A percentile compares a stretch with the other conserved stretches of the same genome.
These are phyloP conservation scores for Inosperma sp. DNA, from an alignment of 768 basidiomycete species.

Conservation along the genomic window DNA sequence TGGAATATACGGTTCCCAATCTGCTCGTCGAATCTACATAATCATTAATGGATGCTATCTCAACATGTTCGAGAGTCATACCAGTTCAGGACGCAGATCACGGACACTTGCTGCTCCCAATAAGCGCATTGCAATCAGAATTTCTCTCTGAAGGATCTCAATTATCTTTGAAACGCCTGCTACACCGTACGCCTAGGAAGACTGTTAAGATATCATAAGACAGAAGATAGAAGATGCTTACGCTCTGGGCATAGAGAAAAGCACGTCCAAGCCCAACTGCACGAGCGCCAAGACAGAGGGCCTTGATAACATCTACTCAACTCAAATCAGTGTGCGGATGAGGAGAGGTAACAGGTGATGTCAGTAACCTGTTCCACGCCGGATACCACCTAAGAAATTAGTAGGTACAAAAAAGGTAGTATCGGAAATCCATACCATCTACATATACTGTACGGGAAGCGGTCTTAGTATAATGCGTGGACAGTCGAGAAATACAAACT, in stretches of 20 bases:
- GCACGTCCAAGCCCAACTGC: slow-evolving; percentile 84
- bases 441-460: slow-evolving; percentile 59
- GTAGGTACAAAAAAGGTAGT: slow-evolving; percentile 1
- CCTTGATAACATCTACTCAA: slow-evolving; percentile 75
- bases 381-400: slow-evolving; percentile 45
- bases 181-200: slow-evolving; percentile 64
- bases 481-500: slow-evolving; percentile 31
- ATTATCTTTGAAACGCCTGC: slow-evolving; percentile 63
- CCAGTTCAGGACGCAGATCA: slow-evolving; percentile 73
- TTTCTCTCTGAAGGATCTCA: slow-evolving; percentile 72
- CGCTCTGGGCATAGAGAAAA: slow-evolving; percentile 84
- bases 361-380: slow-evolving; percentile 67
- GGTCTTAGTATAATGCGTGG: slow-evolving; percentile 4
- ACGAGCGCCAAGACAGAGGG: slow-evolving; percentile 81
- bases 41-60: not conserved
- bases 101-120: slow-evolving; percentile 62
- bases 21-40: slow-evolving; percentile 49
- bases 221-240: slow-evolving; percentile 29
- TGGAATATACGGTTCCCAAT: slow-evolving; percentile 50
- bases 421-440: slow-evolving; percentile 49
- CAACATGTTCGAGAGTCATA: slow-evolving; percentile 27
- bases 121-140: slow-evolving; percentile 68
- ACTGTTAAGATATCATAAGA: slow-evolving; percentile 1
- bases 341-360: not conserved
- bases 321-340: not conserved